Conservation (phyloP, 2,329 filamentous ascomycete species). For the Xylariaceae sp. region DNA sequence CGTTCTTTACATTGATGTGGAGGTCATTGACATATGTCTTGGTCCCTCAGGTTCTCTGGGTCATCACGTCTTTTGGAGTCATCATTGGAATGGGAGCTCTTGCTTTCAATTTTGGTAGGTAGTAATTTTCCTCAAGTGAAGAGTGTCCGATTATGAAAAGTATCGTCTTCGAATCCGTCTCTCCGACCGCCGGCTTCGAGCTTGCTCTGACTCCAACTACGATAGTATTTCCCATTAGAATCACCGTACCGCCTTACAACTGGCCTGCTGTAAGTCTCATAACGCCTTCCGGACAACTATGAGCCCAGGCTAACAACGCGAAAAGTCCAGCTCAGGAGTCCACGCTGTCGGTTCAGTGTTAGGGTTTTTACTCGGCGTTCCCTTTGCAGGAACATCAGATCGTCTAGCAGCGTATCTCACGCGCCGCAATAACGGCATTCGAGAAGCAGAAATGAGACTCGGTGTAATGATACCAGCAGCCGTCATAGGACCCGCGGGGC, state of each 20-base stretch:
- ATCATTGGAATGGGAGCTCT: constrained; percentile 43
- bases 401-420: constrained; percentile 36
- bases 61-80: constrained; percentile 42
- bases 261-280: constrained; percentile 34
- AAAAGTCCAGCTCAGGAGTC: constrained; percentile 26
- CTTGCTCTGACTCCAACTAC: too few relatives aligned
- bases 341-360: constrained; percentile 33
- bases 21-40: constrained; percentile 42
- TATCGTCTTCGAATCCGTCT: too few relatives aligned
- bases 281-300: neutral
- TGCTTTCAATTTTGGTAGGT: constrained; percentile 37
- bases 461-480: constrained; percentile 33
- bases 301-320: constrained; percentile 2
- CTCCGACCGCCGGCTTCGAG: too few relatives aligned
- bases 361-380: constrained; percentile 37
- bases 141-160: too few relatives aligned
- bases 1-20: constrained; percentile 38
- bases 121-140: too few relatives aligned
- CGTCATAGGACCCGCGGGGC: constrained; percentile 31
- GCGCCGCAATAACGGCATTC: constrained; percentile 36
- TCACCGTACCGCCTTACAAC: constrained; percentile 39
- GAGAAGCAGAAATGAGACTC: constrained; percentile 42
- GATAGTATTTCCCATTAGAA: constrained; percentile 40
- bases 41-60: constrained; percentile 43
- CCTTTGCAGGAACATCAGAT: constrained; percentile 34